Base-by-base conservation (phyloP, 352 stramenopile species). In the Pythium biforme region DNA sequence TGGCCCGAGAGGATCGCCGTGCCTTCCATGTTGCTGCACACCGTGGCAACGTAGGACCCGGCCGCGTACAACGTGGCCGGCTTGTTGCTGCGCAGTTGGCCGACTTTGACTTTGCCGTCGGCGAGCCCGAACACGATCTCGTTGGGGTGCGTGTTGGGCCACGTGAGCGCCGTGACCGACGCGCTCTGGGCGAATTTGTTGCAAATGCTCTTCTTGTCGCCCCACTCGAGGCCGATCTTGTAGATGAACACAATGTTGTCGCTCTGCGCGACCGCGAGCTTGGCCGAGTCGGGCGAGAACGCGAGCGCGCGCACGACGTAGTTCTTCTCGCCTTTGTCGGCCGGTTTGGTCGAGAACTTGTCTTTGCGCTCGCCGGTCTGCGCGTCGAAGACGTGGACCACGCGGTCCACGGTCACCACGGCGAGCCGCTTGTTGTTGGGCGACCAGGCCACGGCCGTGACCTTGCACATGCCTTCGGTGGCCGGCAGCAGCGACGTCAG, bases 161-260 rank as follows among this genome's bases (percentile, higher is more conserved):
- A 98, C 46, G 89, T 84, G 58, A 98, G 74, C 55, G 75, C 73
- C 43, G 94, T 98, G 23, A 98, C 75, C 9, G 89, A 89, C 52
- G 72, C 75, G 31, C 69, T 75, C 69, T 97, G 89, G 5, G 77
- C 70, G 60, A 98, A 98, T 73, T 98, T 98, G 80, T 98, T 98
- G 76, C 93, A 97, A 46, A 98, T 98, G 70, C 79, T 96, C 70
- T 98, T 98, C 72, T 98, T 98, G 69, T 98, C 94, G 15, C 86
- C 86, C 89, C 90, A 98, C 31, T 97, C 92, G 25, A 96, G 58
- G 0, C 94, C 89, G 47, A 98, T 89, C 74, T 98, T 98, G 77
- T 98, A 98, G 52, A 98, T 93, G 68, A 98, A 98, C 7, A 98
- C 88, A 58, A 98, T 98, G 74, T 97, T 98, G 79, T 98, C 94